Evolutionary conservation across 2,329 filamentous ascomycete species (phyloP).

Genomic region (Penicillium nordicum): DNA sequence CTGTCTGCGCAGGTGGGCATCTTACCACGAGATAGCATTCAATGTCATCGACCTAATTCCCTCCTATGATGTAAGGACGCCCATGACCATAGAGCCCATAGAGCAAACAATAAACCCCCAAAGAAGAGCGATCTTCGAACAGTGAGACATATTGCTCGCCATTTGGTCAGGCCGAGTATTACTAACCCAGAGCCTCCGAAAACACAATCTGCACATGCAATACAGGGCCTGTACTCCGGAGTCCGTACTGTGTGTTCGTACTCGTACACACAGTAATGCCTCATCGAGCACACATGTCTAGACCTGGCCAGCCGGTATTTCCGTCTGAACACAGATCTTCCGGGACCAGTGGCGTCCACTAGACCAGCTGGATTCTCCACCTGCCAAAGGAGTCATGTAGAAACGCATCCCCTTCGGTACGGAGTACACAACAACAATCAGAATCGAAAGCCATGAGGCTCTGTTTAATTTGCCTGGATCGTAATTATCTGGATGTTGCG

Average conservation of each 20-base stretch:
- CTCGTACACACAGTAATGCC: background rate
- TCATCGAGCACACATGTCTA: background rate
- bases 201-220: background rate
- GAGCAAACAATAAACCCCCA: background rate
- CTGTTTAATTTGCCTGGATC: background rate
- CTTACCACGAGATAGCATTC: background rate
- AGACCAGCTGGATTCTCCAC: slow-evolving; percentile 16
- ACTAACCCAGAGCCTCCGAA: background rate
- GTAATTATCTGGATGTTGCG: background rate
- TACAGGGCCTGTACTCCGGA: background rate
- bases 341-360: slow-evolving; percentile 20
- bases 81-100: no score
- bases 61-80: background rate
- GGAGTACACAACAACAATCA: background rate
- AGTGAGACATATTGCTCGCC: background rate
- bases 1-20: background rate
- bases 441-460: background rate
- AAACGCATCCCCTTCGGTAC: slow-evolving; percentile 9
- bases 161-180: background rate
- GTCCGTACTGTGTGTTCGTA: background rate
- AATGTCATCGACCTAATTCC: background rate
- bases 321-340: slow-evolving; percentile 6
- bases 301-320: background rate
- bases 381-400: slow-evolving; percentile 7
- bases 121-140: background rate